These are phyloP conservation scores for Vigna reflexopilosa DNA, from an alignment of 306 rosid species.

Conservation along the genomic window DNA sequence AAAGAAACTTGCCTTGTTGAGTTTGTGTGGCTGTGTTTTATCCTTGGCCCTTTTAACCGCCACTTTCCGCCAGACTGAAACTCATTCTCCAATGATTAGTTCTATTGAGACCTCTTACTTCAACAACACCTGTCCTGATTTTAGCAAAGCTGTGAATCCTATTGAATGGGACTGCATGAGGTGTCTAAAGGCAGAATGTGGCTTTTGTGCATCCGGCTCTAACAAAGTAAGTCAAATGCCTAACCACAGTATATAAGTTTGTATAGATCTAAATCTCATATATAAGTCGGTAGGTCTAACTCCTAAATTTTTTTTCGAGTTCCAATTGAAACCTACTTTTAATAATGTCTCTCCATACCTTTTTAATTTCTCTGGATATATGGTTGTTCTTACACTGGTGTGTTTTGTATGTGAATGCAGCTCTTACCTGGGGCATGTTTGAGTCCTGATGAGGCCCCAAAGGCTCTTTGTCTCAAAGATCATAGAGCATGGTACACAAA, in stretches of 20 bases:
- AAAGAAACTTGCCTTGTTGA: slow-evolving; percentile 59
- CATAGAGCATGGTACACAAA: slow-evolving; percentile 65
- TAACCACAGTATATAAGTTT: too few species aligned
- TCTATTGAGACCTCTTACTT: slow-evolving; percentile 36
- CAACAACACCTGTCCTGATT: slow-evolving; percentile 54
- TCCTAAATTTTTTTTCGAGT: too few species aligned
- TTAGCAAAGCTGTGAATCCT: slow-evolving; percentile 3
- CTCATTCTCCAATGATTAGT: slow-evolving; percentile 59
- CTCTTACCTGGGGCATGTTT: slow-evolving; percentile 64
- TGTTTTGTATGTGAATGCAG: slow-evolving; percentile 39
- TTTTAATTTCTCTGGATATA: too few species aligned
- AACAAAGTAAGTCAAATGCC: slow-evolving; percentile 18
- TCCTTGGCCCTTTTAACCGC: slow-evolving; percentile 54
- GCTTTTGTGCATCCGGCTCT: slow-evolving; percentile 56
- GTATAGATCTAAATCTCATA: too few species aligned
- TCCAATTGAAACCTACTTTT: too few species aligned
- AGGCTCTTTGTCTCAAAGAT: slow-evolving; percentile 35
- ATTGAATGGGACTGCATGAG: slow-evolving; percentile 58
- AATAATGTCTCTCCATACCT: too few species aligned
- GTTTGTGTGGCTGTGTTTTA: slow-evolving; percentile 56
- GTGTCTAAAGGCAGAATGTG: slow-evolving; percentile 66
- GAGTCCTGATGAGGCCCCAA: slow-evolving; percentile 36
- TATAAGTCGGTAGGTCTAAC: too few species aligned
- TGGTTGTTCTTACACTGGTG: background rate
- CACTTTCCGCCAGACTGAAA: slow-evolving; percentile 48